Conservation (phyloP, 2,329 filamentous ascomycete species). For the Grosmannia serpens region DNA sequence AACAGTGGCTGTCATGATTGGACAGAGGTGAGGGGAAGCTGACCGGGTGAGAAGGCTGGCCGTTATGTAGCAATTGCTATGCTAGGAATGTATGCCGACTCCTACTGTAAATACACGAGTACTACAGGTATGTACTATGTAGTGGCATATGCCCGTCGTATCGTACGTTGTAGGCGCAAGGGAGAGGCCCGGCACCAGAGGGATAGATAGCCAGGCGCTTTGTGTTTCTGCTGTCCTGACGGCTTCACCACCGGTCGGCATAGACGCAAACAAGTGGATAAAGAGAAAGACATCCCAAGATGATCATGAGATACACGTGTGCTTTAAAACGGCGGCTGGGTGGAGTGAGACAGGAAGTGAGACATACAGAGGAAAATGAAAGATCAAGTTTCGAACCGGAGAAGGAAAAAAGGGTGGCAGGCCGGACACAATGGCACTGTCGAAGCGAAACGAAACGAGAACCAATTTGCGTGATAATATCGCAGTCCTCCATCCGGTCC, state of each 20-base stretch:
- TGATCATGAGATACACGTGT: not conserved
- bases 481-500: not conserved
- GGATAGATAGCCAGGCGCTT: not conserved
- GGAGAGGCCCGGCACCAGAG: not conserved
- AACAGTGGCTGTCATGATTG: not conserved
- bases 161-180: not conserved
- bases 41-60: not conserved
- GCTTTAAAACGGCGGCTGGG: not conserved
- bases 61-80: not conserved
- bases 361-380: not conserved
- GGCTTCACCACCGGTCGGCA: too few relatives aligned
- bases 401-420: not conserved
- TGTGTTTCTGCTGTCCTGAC: not conserved
- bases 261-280: not conserved
- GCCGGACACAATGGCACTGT: not conserved
- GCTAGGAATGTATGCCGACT: not conserved
- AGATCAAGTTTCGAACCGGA: not conserved
- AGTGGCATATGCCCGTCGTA: not conserved
- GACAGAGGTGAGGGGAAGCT: not conserved
- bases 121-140: too few relatives aligned
- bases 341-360: not conserved
- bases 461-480: not conserved
- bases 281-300: not conserved
- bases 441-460: not conserved
- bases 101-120: too few relatives aligned